Percentiles rank a stretch among this genome's conserved stretches.
phyloP scores from a whole-genome alignment of 1,139 yeast species.

The Suhomyces bribrorum region DNA sequence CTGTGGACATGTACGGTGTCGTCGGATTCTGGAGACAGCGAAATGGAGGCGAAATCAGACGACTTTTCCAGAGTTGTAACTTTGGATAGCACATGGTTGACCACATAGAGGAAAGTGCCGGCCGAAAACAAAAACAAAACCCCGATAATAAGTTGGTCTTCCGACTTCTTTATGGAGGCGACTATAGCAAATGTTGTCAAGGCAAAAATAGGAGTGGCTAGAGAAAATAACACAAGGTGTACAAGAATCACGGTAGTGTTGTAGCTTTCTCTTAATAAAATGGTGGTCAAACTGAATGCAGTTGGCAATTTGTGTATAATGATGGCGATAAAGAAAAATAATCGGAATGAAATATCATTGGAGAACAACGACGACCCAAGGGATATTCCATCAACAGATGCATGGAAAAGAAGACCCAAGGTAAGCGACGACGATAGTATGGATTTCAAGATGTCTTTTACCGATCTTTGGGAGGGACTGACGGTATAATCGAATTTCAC shows the following conservation, averaged over 20 bases:
- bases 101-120: constrained; percentile 73
- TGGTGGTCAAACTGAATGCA: constrained; percentile 64
- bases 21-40: constrained; percentile 10
- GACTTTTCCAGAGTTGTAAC: constrained; percentile 16
- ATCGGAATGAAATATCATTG: constrained; percentile 44
- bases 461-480: not conserved
- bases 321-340: constrained; percentile 59
- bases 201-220: constrained; percentile 56
- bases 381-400: constrained; percentile 74
- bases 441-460: constrained; percentile 17
- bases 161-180: constrained; percentile 23
- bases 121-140: constrained; percentile 59
- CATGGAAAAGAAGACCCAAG: constrained; percentile 65
- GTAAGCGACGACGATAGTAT: constrained; percentile 44
- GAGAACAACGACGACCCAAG: constrained; percentile 62
- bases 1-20: constrained; percentile 6
- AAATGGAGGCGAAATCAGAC: constrained; percentile 6
- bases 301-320: constrained; percentile 77
- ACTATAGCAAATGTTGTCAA: constrained; percentile 46
- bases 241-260: constrained; percentile 33
- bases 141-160: constrained; percentile 49
- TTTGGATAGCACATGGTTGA: constrained; percentile 60
- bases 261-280: constrained; percentile 46
- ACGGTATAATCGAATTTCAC: constrained; percentile 9
- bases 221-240: constrained; percentile 49